Evolutionary conservation across 1,139 yeast species (phyloP).

Genomic region (Zygosaccharomyces pseudobailii): DNA sequence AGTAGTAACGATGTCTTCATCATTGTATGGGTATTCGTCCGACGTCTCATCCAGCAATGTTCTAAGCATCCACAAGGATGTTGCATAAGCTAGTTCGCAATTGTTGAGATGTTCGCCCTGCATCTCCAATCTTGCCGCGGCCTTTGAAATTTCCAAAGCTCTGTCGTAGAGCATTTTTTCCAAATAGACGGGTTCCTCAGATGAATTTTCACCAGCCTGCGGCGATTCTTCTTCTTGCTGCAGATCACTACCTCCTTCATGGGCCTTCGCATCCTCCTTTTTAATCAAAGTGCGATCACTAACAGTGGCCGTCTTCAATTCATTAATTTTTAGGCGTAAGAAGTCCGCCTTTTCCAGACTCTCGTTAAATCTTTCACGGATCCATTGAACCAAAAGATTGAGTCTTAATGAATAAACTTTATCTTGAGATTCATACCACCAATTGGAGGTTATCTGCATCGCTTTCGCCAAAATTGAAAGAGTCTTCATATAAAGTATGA

Average conservation of each 20-base stretch:
- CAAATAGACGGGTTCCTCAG: slow-evolving; percentile 46
- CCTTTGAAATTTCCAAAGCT: slow-evolving; percentile 86
- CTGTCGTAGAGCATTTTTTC: slow-evolving; percentile 87
- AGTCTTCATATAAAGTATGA: slow-evolving; percentile 77
- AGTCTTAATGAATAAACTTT: slow-evolving; percentile 44
- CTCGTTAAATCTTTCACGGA: slow-evolving; percentile 83
- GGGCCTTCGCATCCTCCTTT: slow-evolving; percentile 2
- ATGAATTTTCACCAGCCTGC: not conserved
- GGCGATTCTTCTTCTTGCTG: not conserved
- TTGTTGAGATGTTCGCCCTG: slow-evolving; percentile 69
- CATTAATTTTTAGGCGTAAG: slow-evolving; percentile 35
- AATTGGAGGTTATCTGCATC: slow-evolving; percentile 75
- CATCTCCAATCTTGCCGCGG: slow-evolving; percentile 85
- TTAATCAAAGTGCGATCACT: slow-evolving; percentile 12
- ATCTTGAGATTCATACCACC: slow-evolving; percentile 69
- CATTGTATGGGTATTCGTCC: slow-evolving; percentile 21
- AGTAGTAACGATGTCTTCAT: slow-evolving; percentile 16
- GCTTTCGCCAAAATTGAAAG: slow-evolving; percentile 77
- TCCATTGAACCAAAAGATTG: slow-evolving; percentile 88
- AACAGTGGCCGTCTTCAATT: slow-evolving; percentile 7
- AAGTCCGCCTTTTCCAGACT: slow-evolving; percentile 84
- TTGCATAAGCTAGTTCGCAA: slow-evolving; percentile 84
- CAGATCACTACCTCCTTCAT: slow-evolving; percentile 4
- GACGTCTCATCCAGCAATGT: slow-evolving; percentile 54
- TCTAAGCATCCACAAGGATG: slow-evolving; percentile 93